These are phyloP conservation scores for Sugiyamaella valdiviana DNA, from an alignment of 805 yeast species.

Conservation along the genomic window DNA sequence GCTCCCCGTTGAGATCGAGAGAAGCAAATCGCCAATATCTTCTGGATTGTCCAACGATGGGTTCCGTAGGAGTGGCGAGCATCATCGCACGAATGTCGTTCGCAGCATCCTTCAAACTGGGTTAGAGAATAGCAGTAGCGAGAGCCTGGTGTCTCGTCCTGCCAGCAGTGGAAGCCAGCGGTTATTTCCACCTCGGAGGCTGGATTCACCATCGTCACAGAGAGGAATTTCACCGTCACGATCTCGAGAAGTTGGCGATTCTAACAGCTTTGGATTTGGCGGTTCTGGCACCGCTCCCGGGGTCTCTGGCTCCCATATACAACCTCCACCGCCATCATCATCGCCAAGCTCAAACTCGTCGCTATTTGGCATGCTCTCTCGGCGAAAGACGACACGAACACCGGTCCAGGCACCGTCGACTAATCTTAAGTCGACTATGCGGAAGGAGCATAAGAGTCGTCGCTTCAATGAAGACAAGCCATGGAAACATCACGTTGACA, in stretches of 20 bases:
- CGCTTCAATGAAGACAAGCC: constrained; percentile 83
- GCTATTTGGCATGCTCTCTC: background rate
- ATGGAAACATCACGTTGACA: constrained; percentile 78
- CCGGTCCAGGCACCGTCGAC: background rate
- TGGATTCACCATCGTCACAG: background rate
- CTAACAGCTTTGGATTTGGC: background rate
- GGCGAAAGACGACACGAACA: background rate
- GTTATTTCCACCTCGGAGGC: background rate
- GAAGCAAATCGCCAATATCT: background rate
- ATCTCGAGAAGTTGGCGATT: background rate
- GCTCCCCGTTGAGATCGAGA: background rate
- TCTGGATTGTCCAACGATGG: background rate
- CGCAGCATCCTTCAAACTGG: background rate
- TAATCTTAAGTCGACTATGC: constrained; percentile 24
- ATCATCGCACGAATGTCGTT: background rate
- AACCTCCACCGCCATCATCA: background rate
- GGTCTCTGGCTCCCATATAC: background rate
- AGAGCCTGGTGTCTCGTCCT: background rate
- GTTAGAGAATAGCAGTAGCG: background rate
- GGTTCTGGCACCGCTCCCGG: too few species aligned
- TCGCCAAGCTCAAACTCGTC: background rate
- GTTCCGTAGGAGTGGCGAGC: background rate
- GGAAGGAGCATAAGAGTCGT: constrained; percentile 37
- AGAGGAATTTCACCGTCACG: background rate
- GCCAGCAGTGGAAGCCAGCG: background rate